Evolutionary conservation across 2,329 filamentous ascomycete species (phyloP), one percentile per base, ranked within the genome.

Genomic region (Penicillium thymicola): DNA sequence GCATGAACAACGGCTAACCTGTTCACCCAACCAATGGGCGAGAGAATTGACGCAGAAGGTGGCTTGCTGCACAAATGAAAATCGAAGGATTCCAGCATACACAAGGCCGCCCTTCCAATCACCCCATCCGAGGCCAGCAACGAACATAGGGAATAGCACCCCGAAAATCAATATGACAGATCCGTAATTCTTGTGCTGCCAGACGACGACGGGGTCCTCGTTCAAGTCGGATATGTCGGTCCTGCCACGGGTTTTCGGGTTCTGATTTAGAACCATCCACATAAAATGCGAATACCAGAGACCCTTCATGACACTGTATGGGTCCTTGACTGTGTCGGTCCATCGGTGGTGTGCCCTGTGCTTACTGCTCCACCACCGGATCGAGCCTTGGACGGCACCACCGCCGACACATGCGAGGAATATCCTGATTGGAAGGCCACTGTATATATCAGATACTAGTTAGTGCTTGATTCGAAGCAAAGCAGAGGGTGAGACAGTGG

Each of bases 21-120:
- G 89, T 67, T 93, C 90, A 57, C 90, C 89, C 68, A 92, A 85
- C 87, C 88, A 94, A 77, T 94, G 89, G 63, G 89, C 89, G 55
- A 94, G 79, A 27, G 88, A 91, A 82, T 94, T 94, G 81, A 94
- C 89, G 71, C 89, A 93, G 82, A 93, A 93, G 60, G 90, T 92
- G 59, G 89, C 89, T 77, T 93, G 90, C 79, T 92, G 89, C 61
- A 93, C 88, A 75, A 91, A 87, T 81, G 89, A 91, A 75, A 91
- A 86, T 62, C 89, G 85, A 61, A 93, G 84, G 66, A 93, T 89
- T 65, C 89, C 89, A 59, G 80, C 89, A 70, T 93, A 93, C 72
- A 93, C 81, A 73, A 90, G 89, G 46, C 90, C 90, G 63, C 89
- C 90, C 51, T 81, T 70, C 83, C 83, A 92, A 75, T 93, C 90